Conservation (phyloP, 1,284 basidiomycete species). For the Coriolopsis trogii region DNA sequence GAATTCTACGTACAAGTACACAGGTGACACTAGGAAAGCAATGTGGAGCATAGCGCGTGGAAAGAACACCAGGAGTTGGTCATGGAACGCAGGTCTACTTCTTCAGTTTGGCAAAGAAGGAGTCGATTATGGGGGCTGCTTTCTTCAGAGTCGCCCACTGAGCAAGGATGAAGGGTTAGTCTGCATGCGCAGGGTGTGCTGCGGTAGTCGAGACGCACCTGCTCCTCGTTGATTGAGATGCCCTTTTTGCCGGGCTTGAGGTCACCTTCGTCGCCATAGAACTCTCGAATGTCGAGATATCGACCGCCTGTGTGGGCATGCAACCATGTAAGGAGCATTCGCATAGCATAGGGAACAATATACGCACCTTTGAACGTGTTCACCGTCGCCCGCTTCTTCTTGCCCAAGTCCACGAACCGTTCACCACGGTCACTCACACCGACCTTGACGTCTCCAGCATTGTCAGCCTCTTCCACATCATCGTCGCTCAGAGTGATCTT, state of each 20-base stretch:
- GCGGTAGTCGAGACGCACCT: conserved; percentile 52
- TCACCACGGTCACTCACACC: conserved; percentile 52
- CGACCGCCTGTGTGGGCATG: conserved; percentile 42
- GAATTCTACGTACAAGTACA: too few species aligned
- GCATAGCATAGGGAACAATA: background rate
- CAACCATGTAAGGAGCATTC: background rate
- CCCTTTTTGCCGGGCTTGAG: conserved; percentile 85
- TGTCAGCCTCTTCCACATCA: background rate
- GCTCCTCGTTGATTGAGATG: conserved; percentile 70
- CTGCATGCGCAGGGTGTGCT: background rate
- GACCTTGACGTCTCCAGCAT: conserved; percentile 6
- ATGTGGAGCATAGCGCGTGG: too few species aligned
- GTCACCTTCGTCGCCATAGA: conserved; percentile 63
- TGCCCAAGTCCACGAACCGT: conserved; percentile 68
- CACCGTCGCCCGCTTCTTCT: conserved; percentile 72
- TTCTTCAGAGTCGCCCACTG: conserved; percentile 66
- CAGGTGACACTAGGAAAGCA: too few species aligned
- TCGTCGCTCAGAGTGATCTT: too few species aligned
- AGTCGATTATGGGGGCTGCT: conserved; percentile 49
- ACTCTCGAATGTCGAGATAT: conserved; percentile 81
- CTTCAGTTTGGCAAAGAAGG: conserved; percentile 44
- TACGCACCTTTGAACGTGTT: conserved; percentile 66
- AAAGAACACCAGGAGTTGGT: too few species aligned
- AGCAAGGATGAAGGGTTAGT: background rate
- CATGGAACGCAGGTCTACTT: too few species aligned